A percentile compares a stretch with the other conserved stretches of the same genome.
phyloP scores from a whole-genome alignment of 306 rosid species.

The Prunus mira region DNA sequence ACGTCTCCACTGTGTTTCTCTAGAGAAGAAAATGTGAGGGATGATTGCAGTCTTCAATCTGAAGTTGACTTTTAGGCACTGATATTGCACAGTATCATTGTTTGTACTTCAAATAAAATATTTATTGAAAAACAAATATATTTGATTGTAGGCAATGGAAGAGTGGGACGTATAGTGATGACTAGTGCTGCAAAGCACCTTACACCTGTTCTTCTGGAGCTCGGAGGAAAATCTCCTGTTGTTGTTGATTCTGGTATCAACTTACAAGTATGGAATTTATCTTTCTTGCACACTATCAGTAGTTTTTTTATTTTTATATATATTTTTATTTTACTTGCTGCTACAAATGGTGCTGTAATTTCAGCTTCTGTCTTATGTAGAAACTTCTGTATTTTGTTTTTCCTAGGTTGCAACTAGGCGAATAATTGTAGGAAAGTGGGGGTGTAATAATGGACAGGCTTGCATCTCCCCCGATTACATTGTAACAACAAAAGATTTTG shows the following conservation, averaged over 20 bases:
- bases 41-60: not conserved
- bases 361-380: conserved; percentile 19
- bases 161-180: conserved; percentile 87
- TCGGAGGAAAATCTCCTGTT: conserved; percentile 94
- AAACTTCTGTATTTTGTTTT: conserved; percentile 16
- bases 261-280: conserved; percentile 44
- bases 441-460: conserved; percentile 91
- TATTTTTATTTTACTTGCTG: not conserved
- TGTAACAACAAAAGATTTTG: conserved; percentile 76
- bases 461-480: conserved; percentile 85
- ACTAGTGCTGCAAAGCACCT: conserved; percentile 97
- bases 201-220: conserved; percentile 95
- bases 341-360: not conserved
- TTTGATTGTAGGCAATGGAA: conserved; percentile 61
- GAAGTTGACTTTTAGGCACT: too few relatives aligned
- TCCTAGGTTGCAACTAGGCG: conserved; percentile 72
- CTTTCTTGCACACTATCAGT: not conserved
- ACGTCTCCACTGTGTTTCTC: not conserved
- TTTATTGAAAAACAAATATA: not conserved
- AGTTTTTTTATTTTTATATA: not conserved
- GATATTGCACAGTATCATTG: not conserved
- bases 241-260: conserved; percentile 75
- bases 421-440: conserved; percentile 94
- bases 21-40: not conserved
- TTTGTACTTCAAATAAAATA: conserved; percentile 1